phyloP scores from a whole-genome alignment of 2,329 filamentous ascomycete genomes.

The Trichoderma endophyticum region DNA sequence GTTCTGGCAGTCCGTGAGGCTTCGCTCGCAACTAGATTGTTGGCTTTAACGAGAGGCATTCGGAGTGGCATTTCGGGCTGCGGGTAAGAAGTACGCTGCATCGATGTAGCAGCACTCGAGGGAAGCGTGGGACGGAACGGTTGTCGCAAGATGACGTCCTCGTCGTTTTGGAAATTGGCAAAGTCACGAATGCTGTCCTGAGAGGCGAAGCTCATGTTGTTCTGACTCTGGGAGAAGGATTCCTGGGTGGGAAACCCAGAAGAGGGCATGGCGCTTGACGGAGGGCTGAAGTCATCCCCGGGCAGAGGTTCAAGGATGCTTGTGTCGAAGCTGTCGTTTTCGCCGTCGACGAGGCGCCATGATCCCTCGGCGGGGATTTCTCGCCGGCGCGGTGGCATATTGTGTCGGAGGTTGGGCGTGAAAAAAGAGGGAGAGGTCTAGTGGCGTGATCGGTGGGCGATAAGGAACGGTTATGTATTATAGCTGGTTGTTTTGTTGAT shows the following conservation, averaged over 20 bases:
- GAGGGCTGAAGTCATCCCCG: slow-evolving; percentile 37
- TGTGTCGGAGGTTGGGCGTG: neutral
- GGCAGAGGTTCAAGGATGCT: slow-evolving; percentile 46
- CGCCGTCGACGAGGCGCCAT: slow-evolving; percentile 60
- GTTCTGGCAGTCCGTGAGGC: slow-evolving; percentile 24
- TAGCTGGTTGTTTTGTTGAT: neutral
- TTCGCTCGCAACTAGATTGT: slow-evolving; percentile 37
- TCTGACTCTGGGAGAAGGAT: slow-evolving; percentile 32
- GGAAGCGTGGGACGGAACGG: slow-evolving; percentile 55
- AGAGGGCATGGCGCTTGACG: slow-evolving; percentile 39
- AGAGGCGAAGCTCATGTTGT: slow-evolving; percentile 43
- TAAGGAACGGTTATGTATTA: neutral
- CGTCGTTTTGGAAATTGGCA: slow-evolving; percentile 51
- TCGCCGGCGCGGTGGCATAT: slow-evolving; percentile 16
- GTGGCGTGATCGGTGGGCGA: neutral
- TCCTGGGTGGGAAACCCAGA: slow-evolving; percentile 45
- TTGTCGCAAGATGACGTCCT: slow-evolving; percentile 51
- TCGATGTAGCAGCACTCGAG: slow-evolving; percentile 24
- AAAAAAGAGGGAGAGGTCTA: neutral
- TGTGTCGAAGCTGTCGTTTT: slow-evolving; percentile 60
- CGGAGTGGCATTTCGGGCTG: slow-evolving; percentile 51
- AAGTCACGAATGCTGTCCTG: slow-evolving; percentile 58
- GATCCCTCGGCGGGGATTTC: slow-evolving; percentile 49
- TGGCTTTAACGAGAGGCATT: slow-evolving; percentile 49
- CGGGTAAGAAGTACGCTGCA: slow-evolving; percentile 28